A percentile compares a stretch with the other conserved stretches of the same genome.
phyloP scores from a whole-genome alignment of 805 yeast genomes.

The Wickerhamiella domercqiae region DNA sequence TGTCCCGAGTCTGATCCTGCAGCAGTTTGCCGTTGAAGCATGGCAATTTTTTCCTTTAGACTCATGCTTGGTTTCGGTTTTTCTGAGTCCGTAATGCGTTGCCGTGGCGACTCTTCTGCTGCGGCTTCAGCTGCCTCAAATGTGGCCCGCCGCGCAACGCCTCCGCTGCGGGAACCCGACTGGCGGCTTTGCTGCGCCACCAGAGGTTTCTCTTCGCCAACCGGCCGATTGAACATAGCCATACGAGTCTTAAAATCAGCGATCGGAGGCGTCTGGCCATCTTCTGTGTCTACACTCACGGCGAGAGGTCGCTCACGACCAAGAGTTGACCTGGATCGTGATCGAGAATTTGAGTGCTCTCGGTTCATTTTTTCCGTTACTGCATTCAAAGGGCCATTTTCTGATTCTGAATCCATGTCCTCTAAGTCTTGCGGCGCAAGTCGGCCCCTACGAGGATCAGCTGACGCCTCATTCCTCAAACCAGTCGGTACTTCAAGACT shows the following conservation, averaged over 20 bases:
- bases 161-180: conserved; percentile 7
- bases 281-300: conserved; percentile 3
- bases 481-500: no score
- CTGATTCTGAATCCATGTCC: no score
- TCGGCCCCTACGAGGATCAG: no score
- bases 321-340: neutral
- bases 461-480: no score
- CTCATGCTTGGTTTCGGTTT: conserved; percentile 57
- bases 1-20: conserved; percentile 43
- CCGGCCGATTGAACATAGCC: conserved; percentile 34
- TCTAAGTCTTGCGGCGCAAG: no score
- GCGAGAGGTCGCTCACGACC: neutral
- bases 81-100: conserved; percentile 9
- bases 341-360: conserved; percentile 4
- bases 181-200: no score
- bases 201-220: conserved; percentile 19
- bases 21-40: conserved; percentile 68
- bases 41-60: conserved; percentile 71
- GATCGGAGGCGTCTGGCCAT: conserved; percentile 8
- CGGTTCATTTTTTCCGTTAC: neutral
- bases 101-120: conserved; percentile 10
- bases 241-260: conserved; percentile 31
- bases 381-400: no score
- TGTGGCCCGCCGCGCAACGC: conserved; percentile 9
- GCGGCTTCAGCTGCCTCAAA: conserved; percentile 23